Conservation (phyloP, 768 basidiomycete genomes). For the Mycena floridula region DNA sequence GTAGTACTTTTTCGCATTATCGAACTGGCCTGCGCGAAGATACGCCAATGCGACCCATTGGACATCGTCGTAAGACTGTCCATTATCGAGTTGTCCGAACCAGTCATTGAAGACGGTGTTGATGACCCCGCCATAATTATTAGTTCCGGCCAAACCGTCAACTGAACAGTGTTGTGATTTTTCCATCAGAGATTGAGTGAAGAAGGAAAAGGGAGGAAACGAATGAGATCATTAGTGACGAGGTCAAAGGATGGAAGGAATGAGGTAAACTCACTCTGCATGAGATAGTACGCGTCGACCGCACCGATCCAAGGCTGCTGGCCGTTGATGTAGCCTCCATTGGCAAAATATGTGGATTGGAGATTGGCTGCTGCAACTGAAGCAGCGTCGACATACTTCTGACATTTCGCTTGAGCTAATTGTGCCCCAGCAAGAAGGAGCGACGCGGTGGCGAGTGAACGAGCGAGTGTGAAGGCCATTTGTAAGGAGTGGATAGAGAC, state of each 20-base stretch:
- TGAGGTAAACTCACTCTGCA: constrained; percentile 4
- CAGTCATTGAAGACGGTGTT: constrained; percentile 11
- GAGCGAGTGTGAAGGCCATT: neutral
- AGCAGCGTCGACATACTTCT: constrained; percentile 12
- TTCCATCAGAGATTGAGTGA: too few species aligned
- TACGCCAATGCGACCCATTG: constrained; percentile 13
- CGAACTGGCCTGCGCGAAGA: constrained; percentile 8
- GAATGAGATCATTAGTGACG: too few species aligned
- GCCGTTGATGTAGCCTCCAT: constrained; percentile 3
- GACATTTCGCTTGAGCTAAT: constrained; percentile 1
- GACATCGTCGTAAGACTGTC: constrained; percentile 11
- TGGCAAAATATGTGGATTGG: constrained; percentile 10
- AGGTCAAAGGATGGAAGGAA: neutral
- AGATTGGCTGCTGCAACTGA: constrained; percentile 12
- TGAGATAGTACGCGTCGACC: constrained; percentile 9
- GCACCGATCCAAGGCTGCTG: constrained; percentile 13
- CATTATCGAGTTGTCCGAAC: constrained; percentile 9
- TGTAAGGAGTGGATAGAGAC: too few species aligned
- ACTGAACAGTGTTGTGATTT: too few species aligned
- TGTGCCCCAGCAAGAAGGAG: neutral
- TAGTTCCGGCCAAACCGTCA: constrained; percentile 5
- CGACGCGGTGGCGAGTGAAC: neutral
- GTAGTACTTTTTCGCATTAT: constrained; percentile 11
- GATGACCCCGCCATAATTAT: constrained; percentile 7
- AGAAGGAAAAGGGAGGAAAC: too few species aligned